Conservation (phyloP, 345 rosid genomes). For the Citrus reticulata region DNA sequence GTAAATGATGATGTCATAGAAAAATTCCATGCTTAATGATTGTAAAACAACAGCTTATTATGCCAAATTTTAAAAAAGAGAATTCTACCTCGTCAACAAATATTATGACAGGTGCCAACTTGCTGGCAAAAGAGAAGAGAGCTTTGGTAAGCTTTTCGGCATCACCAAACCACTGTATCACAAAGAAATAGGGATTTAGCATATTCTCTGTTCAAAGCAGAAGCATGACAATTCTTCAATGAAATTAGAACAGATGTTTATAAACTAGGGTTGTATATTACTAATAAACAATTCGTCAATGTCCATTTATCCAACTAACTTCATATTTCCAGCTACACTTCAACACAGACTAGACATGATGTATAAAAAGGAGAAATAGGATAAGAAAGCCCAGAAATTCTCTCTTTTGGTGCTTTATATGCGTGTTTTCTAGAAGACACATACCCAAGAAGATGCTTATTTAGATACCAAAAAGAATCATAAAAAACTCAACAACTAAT, state of each 20-base stretch:
- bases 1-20: not conserved
- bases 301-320: not conserved
- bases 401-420: not conserved
- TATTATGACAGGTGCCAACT: constrained; percentile 88
- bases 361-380: not conserved
- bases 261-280: not conserved
- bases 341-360: not conserved
- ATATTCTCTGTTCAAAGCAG: not conserved
- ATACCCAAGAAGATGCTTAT: not conserved
- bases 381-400: not conserved
- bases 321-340: not conserved
- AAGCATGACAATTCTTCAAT: not conserved
- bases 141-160: constrained; percentile 98
- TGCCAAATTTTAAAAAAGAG: not conserved
- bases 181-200: not conserved
- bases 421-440: not conserved
- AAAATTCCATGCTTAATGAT: not conserved
- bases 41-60: not conserved
- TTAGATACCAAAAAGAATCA: not conserved
- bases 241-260: not conserved
- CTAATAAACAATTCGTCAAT: not conserved
- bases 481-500: not conserved
- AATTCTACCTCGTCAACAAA: constrained; percentile 91
- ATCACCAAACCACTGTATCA: constrained; percentile 95
- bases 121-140: constrained; percentile 90